Base-by-base conservation (phyloP, 2,329 filamentous ascomycete species). In the Fusarium armeniacum region DNA sequence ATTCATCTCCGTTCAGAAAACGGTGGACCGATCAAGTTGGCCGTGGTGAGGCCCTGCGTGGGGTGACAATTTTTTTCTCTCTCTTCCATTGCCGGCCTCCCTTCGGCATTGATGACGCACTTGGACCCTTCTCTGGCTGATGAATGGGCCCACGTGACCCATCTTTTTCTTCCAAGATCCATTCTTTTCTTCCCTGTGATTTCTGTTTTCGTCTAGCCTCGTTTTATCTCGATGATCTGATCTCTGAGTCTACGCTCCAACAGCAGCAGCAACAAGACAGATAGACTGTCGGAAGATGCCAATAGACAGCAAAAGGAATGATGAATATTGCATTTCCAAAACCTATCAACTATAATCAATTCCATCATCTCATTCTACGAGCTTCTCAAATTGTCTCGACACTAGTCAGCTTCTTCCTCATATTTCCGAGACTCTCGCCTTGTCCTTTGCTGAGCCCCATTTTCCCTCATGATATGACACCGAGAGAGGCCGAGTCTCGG, bases 1-100 rank as follows among this genome's bases (percentile, higher is more conserved):
- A 69, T 69, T 65, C 62, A 69, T 69, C 66, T 69, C 53, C 67
- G 53, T 58, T 55, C 38, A 36, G 62, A 46, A 69, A 69, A 69
- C 62, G 62, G 62, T 65, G 62, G 62, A 65, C 28, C 60, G 61
- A 65, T 64, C 26, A 47, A 38, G 45, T 38, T 51, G 12, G 46
- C 20, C 44, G n/a, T 43, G 52, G 52, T 35, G 15, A 35, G 33
- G 15, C 41, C 41, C 36, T 35, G 28, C 60, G 58, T 63, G 60
- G 61, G 43, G 58, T 63, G 61, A 63, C 58, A 57, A 43, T 53
- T 40, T 46, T 46, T 49, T 28, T 41, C 40, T 24, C 12, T 24
- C 10, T 12, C 16, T 35, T 22, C 45, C 16, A 10, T 18, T 70
- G 30, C 67, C 67, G 53, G 41, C 35, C 43, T 11, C 49, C 49